Base-by-base conservation (phyloP, 2,329 filamentous ascomycete species). In the Daldinia eschscholtzii region DNA sequence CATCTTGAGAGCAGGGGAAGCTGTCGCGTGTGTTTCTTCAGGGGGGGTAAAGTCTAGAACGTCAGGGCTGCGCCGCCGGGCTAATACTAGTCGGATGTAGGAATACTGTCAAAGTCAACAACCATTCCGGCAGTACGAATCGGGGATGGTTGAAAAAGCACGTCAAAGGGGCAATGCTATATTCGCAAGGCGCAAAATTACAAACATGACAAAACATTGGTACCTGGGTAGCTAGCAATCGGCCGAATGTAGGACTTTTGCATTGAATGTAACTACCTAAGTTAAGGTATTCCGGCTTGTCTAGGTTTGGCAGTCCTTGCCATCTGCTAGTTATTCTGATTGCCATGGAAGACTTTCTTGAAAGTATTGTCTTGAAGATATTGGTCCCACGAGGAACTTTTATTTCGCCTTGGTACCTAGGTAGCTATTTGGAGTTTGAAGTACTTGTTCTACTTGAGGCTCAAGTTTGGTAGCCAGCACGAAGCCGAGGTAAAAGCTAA, bases 61-160 rank as follows among this genome's bases (percentile, higher is more conserved):
- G 15, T 53, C 15, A 37, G 2, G 26, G 48, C 13, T 64, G 41
- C 6, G 42, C 42, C 41, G 10, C 20, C 35, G 33, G 33, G 18
- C 10, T 41, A 50, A 42, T 30, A 57, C 55, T 59, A 30, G 37
- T 63, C 42, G 42, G 56, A 61, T 42, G 57, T 37, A 35, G 50
- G 35, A 35, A 35, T 35, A 23, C 20, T 26, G 39, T 55, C 20
- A 6, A 39, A 57, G 56, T 35, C 28, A n/a, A n/a, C 55, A 26
- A 44, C 20, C 58, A 37, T 33, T 55, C 33, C 55, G 58, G 44
- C 23, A 62, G 55, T 44, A 61, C 44, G 42, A 44, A 62, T 62
- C 18, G 44, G 57, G 39, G 42, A 57, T 62, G 50, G 37, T 28
- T 42, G 12, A 18, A 12, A 28, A 41, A 30, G 44, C 18, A 7